Evolutionary conservation across 2,329 filamentous ascomycete species (phyloP).

Genomic region (Aspergillus fructus): DNA sequence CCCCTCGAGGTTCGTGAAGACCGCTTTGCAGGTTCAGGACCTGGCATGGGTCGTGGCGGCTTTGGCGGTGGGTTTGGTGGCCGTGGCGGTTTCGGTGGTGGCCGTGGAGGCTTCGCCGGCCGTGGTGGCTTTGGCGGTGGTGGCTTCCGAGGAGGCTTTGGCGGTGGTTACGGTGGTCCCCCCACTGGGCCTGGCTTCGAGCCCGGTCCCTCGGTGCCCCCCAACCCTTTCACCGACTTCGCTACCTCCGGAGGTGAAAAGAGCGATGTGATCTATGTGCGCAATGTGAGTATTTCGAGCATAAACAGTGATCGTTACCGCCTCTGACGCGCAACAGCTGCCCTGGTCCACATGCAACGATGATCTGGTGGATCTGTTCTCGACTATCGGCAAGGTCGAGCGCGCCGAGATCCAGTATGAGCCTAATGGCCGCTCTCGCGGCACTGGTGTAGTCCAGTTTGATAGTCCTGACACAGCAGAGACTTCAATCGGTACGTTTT

Average conservation of each 20-base stretch:
- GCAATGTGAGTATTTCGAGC: constrained; percentile 72
- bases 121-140: constrained; percentile 51
- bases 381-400: constrained; percentile 95
- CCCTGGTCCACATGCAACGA: constrained; percentile 99
- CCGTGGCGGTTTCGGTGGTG: constrained; percentile 40
- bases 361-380: constrained; percentile 93
- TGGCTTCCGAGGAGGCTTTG: constrained; percentile 41
- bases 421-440: constrained; percentile 89
- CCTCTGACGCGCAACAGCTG: constrained; percentile 58
- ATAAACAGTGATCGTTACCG: background rate
- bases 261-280: constrained; percentile 85
- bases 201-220: constrained; percentile 51
- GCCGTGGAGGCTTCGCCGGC: constrained; percentile 60
- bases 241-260: constrained; percentile 84
- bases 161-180: constrained; percentile 48
- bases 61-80: constrained; percentile 40
- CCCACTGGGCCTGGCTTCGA: constrained; percentile 40
- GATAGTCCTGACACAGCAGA: constrained; percentile 80
- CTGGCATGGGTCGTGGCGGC: constrained; percentile 35
- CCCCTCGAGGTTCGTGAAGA: constrained; percentile 93
- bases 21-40: constrained; percentile 71
- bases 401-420: constrained; percentile 99
- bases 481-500: constrained; percentile 70
- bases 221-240: constrained; percentile 92
- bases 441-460: constrained; percentile 95